Conservation (phyloP, 2,329 filamentous ascomycete genomes). For the Endoconidiophora polonica region DNA sequence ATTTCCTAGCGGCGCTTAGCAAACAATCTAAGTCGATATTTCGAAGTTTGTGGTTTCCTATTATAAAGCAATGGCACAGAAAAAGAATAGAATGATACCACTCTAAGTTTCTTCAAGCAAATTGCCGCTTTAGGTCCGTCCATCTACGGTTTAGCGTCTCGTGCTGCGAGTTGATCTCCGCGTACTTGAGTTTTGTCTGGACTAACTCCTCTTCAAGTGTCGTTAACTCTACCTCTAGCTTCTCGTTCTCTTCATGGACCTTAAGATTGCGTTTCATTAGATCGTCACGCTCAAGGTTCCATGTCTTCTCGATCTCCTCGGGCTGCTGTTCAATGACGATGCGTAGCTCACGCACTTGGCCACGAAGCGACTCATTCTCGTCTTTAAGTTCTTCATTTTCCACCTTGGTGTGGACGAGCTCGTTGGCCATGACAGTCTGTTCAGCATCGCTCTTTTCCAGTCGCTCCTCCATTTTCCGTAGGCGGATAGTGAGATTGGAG, state of each 20-base stretch:
- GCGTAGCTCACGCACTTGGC: slow-evolving; percentile 72
- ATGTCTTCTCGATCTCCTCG: slow-evolving; percentile 64
- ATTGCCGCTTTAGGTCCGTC: slow-evolving; percentile 52
- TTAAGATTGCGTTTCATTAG: slow-evolving; percentile 86
- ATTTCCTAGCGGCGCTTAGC: too few relatives aligned
- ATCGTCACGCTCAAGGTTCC: slow-evolving; percentile 73
- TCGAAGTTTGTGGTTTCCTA: too few relatives aligned
- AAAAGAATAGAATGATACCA: too few relatives aligned
- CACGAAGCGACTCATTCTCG: slow-evolving; percentile 72
- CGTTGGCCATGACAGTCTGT: slow-evolving; percentile 78
- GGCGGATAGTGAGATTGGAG: slow-evolving; percentile 48
- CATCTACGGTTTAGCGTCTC: slow-evolving; percentile 62
- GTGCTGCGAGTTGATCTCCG: slow-evolving; percentile 61
- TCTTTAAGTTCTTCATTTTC: slow-evolving; percentile 82
- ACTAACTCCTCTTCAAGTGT: slow-evolving; percentile 90
- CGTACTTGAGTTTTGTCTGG: slow-evolving; percentile 84
- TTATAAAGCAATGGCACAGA: too few relatives aligned
- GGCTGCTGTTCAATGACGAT: slow-evolving; percentile 81
- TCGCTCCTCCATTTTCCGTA: slow-evolving; percentile 76
- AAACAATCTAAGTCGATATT: too few relatives aligned
- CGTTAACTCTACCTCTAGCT: slow-evolving; percentile 71
- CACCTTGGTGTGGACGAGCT: slow-evolving; percentile 82
- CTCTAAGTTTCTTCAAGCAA: slow-evolving; percentile 21
- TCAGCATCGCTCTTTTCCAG: slow-evolving; percentile 79
- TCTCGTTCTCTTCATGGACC: slow-evolving; percentile 83